Evolutionary conservation across 441 rosid genomes (phyloP), one percentile per base, ranked within the genome.

Genomic region (Adansonia rubrostipa): DNA sequence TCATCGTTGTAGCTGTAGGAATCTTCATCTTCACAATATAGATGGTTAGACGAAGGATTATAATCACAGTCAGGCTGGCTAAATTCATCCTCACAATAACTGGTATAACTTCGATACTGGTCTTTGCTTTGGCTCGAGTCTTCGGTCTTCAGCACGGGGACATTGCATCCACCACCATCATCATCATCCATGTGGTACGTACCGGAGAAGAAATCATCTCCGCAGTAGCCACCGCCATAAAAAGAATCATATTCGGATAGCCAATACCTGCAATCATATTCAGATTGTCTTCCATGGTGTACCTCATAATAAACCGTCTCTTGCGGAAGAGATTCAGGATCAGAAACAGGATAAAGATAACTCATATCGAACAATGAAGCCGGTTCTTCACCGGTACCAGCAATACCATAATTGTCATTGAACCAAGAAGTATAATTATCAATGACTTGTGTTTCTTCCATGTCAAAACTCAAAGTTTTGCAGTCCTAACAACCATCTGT

Each of bases 41-140:
- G 79, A 73, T 75, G 22, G 79, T 33, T 5, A 47, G 79, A 50
- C 78, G 77, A 67, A 40, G 74, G 53, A 53, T 60, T 24, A 45
- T 71, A 75, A 68, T 78, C 79, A 47, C 0, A 36, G 17, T 78
- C 79, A 44, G 78, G 40, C 76, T 62, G 74, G 72, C 11, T 66
- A 6, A 74, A 78, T 9, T 67, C 20, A 42, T 48, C 51, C 22
- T 85, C 81, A 36, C 33, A 57, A 15, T 71, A 51, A 70, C 73
- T 20, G 33, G 33, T 3, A 3, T 44, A 20, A 51, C 19, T 42
- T 13, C 65, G 68, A 17, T 67, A 20, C 53, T 75, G 61, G 6
- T 70, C 77, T 40, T 83, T 85, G 50, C 48, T 53, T 47, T 66
- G 74, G 56, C 36, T n/a, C 10, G 36, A 15, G 40, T 82, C 78